Conservation (phyloP, 2,329 filamentous ascomycete species). For the Aspergillus fumigatus region DNA sequence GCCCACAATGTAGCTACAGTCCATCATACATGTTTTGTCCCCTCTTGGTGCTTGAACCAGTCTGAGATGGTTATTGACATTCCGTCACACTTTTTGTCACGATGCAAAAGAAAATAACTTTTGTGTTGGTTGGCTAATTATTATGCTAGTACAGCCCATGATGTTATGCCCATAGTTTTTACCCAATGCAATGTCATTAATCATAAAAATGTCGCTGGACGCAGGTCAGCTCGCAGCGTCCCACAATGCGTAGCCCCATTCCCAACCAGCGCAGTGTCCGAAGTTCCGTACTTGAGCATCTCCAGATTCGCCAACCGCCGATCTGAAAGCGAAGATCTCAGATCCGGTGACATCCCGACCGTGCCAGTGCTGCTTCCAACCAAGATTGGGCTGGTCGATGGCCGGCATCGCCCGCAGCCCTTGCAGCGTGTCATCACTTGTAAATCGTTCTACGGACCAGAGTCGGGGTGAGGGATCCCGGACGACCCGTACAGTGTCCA, state of each 20-base stretch:
- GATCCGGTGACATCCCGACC: neutral
- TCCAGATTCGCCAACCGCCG: neutral
- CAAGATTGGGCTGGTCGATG: constrained; percentile 7
- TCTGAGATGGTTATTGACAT: no score
- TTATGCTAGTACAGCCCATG: no score
- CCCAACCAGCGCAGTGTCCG: constrained; percentile 8
- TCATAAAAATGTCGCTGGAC: neutral
- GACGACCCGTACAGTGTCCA: constrained; percentile 9
- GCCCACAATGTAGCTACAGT: no score
- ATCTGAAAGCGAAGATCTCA: neutral
- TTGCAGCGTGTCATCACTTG: constrained; percentile 1
- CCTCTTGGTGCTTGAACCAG: no score
- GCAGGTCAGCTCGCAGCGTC: neutral
- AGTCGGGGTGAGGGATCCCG: constrained; percentile 2
- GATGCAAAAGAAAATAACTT: no score
- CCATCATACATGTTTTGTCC: no score
- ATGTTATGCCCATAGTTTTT: no score
- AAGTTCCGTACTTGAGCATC: constrained; percentile 1
- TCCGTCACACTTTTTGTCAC: no score
- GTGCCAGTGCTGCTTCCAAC: constrained; percentile 13
- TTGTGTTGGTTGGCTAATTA: no score
- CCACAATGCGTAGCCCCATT: constrained; percentile 49
- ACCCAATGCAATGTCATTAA: neutral
- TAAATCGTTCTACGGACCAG: constrained; percentile 6
- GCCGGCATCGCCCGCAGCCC: neutral